Base-by-base conservation (phyloP, 345 rosid species). In the Linum lewisii region DNA sequence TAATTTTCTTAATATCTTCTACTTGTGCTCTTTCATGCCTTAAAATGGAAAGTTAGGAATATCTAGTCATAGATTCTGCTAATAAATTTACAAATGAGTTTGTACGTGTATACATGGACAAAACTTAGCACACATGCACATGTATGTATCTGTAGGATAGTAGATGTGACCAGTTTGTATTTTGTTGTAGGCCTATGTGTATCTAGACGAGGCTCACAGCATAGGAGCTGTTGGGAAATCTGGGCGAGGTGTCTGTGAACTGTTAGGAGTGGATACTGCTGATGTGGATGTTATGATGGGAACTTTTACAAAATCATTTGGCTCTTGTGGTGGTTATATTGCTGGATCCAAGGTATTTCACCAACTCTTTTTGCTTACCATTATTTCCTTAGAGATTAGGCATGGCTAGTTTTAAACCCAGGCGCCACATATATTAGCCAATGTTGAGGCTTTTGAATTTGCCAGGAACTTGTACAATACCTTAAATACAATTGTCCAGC, bases 251-350 rank as follows among this genome's bases (percentile, higher is more conserved):
- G 94, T 93, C 62, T 93, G 99, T 68, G 99, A 89, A 69, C 95
- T 89, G 57, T 76, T 93, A 51, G 97, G 95, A 53, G 97, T 93
- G 38, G 88, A 89, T 65, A 73, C 99, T 44, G 83, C 86, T 60
- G 95, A 89, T 68, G 88, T 93, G 64, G 99, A 93, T 75, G 38
- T 93, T 61, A 93, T 93, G 99, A 93, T 93, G 99, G 97, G 99
- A 83, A 93, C 95, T 71, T 93, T 93, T 73, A 79, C 97, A 1
- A 93, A 93, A 73, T 89, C 99, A n/a, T 93, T 93, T 63, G 99
- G 95, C 29, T 93, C 99, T 44, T 89, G 86, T 71, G 99, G 99
- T 63, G 99, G 99, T 57, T 93, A 89, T 65, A 85, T 89, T 82
- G 94, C 95, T 49, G 97, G 92, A 64, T 93, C 95, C 47, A 83